A percentile compares a stretch with the other conserved stretches of the same genome.
These are phyloP conservation scores for Talaromyces pinophilus DNA, from an alignment of 2,329 filamentous ascomycete species.

Conservation along the genomic window DNA sequence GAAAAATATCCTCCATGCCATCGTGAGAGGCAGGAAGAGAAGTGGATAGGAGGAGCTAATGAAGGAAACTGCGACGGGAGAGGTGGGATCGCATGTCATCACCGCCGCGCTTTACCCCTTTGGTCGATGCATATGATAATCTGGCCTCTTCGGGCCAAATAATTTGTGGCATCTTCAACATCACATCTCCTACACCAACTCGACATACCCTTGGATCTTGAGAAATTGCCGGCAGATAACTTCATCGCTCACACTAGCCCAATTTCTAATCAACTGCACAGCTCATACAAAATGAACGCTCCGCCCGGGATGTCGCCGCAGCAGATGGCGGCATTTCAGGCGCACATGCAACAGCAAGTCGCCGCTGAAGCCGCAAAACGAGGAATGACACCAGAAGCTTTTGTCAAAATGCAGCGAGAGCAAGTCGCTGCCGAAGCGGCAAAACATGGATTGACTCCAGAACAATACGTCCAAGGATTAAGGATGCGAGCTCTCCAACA, in stretches of 20 bases:
- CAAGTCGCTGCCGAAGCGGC: conserved; percentile 50
- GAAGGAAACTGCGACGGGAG: neutral
- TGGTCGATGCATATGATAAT: conserved; percentile 16
- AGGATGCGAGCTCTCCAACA: conserved; percentile 50
- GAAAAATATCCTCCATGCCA: neutral
- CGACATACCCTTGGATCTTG: too few species aligned
- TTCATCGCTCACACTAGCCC: neutral
- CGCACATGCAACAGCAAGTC: conserved; percentile 74
- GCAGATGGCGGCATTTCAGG: conserved; percentile 65
- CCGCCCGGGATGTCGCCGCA: conserved; percentile 66
- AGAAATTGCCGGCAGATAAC: neutral
- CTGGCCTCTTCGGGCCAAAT: conserved; percentile 21
- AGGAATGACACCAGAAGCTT: conserved; percentile 82
- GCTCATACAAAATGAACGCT: conserved; percentile 36
- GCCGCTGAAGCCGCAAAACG: conserved; percentile 79
- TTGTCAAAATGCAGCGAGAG: conserved; percentile 64
- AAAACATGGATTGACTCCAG: conserved; percentile 55
- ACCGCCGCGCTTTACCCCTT: conserved; percentile 20
- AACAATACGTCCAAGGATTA: conserved; percentile 50
- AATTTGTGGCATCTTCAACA: conserved; percentile 10
- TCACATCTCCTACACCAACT: neutral
- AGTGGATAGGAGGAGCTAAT: neutral
- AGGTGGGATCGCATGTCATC: conserved; percentile 9
- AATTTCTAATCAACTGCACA: neutral
- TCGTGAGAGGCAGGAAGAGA: neutral